Conservation (phyloP, 345 rosid species). For the Eucalyptus marginata region DNA sequence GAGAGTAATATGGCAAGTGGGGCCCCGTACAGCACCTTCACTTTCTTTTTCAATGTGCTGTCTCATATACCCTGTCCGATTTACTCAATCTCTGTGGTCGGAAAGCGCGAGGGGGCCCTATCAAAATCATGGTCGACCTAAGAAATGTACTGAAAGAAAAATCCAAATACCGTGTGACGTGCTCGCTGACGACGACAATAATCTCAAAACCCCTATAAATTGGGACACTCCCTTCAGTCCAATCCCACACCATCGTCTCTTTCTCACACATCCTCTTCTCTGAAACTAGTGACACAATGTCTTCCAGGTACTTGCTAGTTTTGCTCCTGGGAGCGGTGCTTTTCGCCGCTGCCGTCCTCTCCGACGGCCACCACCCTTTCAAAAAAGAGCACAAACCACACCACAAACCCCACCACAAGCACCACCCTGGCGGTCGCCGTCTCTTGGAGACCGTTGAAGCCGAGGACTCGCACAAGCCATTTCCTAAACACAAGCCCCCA, state of each 20-base stretch:
- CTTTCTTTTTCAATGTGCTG: too few relatives aligned
- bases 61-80: too few relatives aligned
- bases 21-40: not conserved
- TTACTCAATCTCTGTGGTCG: too few relatives aligned
- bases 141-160: not conserved
- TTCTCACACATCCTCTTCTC: not conserved
- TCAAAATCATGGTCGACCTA: not conserved
- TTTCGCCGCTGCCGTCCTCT: not conserved
- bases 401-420: not conserved
- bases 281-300: not conserved
- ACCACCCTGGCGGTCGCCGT: not conserved
- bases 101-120: not conserved
- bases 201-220: not conserved
- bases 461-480: not conserved
- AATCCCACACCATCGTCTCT: not conserved
- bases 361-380: not conserved
- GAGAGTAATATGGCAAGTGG: not conserved
- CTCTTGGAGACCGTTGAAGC: not conserved
- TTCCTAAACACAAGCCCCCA: constrained; percentile 1
- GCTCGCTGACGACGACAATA: not conserved
- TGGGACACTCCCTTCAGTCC: not conserved
- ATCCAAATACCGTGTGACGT: not conserved
- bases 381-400: not conserved
- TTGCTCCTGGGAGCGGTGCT: not conserved
- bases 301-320: not conserved